Conservation (phyloP, 2,329 filamentous ascomycete genomes). For the Akanthomyces uredinophilus region DNA sequence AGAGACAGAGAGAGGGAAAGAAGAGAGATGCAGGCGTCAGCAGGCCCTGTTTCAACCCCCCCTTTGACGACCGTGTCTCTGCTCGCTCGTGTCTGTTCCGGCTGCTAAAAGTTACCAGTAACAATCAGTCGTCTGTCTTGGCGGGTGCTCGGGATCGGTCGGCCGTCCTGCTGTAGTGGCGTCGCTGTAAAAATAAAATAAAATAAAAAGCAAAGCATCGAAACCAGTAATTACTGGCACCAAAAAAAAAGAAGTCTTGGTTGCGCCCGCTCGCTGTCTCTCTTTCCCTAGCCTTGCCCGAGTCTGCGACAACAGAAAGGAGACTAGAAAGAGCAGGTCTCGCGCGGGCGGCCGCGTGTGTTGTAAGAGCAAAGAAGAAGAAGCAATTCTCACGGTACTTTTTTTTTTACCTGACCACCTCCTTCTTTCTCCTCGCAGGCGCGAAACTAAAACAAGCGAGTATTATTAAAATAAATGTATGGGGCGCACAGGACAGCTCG, state of each 20-base stretch:
- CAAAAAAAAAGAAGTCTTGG: neutral
- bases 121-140: too few relatives aligned
- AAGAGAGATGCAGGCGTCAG: neutral
- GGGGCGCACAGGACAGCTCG: neutral
- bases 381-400: conserved; percentile 2
- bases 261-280: neutral
- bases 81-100: neutral
- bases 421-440: neutral
- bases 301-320: neutral
- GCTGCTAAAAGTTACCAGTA: too few relatives aligned
- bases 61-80: neutral
- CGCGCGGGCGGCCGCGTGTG: neutral
- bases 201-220: neutral
- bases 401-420: neutral
- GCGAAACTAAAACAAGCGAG: conserved; percentile 2
- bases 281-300: neutral
- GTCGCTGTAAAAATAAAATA: neutral
- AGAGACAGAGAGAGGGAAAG: neutral
- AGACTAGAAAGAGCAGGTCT: neutral
- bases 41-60: neutral
- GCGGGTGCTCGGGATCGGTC: neutral
- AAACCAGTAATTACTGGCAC: neutral
- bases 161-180: neutral
- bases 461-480: neutral
- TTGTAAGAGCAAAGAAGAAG: conserved; percentile 3